Evolutionary conservation across 768 basidiomycete species (phyloP).

Genomic region (Trametes elegans): DNA sequence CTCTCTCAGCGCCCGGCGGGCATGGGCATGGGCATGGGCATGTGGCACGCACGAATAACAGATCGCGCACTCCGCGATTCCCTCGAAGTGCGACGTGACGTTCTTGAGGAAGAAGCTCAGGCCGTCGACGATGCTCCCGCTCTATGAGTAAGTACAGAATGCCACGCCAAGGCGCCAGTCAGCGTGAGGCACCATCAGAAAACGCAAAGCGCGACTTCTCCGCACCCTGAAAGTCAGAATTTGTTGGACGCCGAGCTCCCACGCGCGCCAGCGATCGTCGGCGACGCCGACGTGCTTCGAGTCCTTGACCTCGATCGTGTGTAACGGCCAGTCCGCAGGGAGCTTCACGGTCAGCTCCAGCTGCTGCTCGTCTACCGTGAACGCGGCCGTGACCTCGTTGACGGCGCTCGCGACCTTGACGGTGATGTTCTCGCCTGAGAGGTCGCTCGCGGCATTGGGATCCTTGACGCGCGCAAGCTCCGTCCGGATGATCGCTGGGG

Average conservation of each 20-base stretch:
- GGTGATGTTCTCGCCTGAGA: slow-evolving; percentile 73
- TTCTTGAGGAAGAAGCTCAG: slow-evolving; percentile 91
- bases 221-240: slow-evolving; percentile 83
- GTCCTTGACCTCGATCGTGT: slow-evolving; percentile 84
- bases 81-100: slow-evolving; percentile 89
- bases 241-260: slow-evolving; percentile 92
- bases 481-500: slow-evolving; percentile 79
- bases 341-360: slow-evolving; percentile 87
- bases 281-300: slow-evolving; percentile 82
- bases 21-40: too few relatives aligned
- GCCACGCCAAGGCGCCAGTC: too few relatives aligned
- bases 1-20: too few relatives aligned
- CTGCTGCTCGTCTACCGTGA: slow-evolving; percentile 89
- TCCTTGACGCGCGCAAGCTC: slow-evolving; percentile 76
- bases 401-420: slow-evolving; percentile 72
- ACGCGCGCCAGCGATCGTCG: slow-evolving; percentile 88
- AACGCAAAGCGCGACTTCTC: slow-evolving; percentile 3
- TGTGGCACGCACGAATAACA: slow-evolving; percentile 91
- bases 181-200: too few relatives aligned
- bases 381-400: slow-evolving; percentile 82
- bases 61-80: slow-evolving; percentile 94
- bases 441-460: slow-evolving; percentile 49
- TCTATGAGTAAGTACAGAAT: slow-evolving; percentile 53
- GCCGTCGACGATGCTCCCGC: slow-evolving; percentile 87
- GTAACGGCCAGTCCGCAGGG: slow-evolving; percentile 89